A percentile compares a stretch with the other conserved stretches of the same genome.
These are phyloP conservation scores for Phaeophleospora eucalypticola DNA, from an alignment of 2,329 filamentous ascomycete species.

Conservation along the genomic window DNA sequence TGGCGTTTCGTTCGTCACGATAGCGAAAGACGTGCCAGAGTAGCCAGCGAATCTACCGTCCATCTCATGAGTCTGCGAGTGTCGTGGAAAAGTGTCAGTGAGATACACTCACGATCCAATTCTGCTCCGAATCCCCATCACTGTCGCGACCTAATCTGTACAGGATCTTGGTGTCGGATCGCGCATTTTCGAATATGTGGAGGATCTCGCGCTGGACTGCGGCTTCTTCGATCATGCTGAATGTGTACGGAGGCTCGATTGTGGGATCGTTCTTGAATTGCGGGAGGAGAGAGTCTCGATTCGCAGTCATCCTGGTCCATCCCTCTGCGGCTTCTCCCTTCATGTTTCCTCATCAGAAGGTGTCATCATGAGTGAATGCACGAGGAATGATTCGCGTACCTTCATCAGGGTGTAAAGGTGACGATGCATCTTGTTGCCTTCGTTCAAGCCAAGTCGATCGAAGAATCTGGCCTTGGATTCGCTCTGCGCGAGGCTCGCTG, in stretches of 20 bases:
- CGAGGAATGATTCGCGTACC: slow-evolving; percentile 24
- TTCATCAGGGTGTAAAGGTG: slow-evolving; percentile 40
- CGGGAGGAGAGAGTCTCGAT: slow-evolving; percentile 23
- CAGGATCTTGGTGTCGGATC: slow-evolving; percentile 34
- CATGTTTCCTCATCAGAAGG: slow-evolving; percentile 1
- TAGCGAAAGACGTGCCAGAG: slow-evolving; percentile 45
- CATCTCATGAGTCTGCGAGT: too few relatives aligned
- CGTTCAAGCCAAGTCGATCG: slow-evolving; percentile 37
- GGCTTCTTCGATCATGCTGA: slow-evolving; percentile 44
- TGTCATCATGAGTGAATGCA: not conserved
- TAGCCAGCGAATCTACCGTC: slow-evolving; percentile 45
- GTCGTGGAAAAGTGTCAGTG: too few relatives aligned
- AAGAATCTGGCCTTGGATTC: slow-evolving; percentile 41
- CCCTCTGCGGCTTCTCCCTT: slow-evolving; percentile 39
- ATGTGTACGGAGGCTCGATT: slow-evolving; percentile 29
- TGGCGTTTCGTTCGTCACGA: slow-evolving; percentile 35
- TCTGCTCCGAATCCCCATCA: slow-evolving; percentile 36
- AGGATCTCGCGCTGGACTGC: slow-evolving; percentile 41
- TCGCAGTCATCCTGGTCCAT: slow-evolving; percentile 37
- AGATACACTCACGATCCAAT: too few relatives aligned
- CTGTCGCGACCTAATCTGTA: slow-evolving; percentile 39
- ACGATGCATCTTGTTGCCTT: slow-evolving; percentile 31
- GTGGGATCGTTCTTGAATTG: slow-evolving; percentile 9
- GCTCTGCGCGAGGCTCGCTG: slow-evolving; percentile 35
- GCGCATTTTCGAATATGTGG: slow-evolving; percentile 35